These are phyloP conservation scores for Elongisporangium undulatum DNA, from an alignment of 352 stramenopile species.

Conservation along the genomic window DNA sequence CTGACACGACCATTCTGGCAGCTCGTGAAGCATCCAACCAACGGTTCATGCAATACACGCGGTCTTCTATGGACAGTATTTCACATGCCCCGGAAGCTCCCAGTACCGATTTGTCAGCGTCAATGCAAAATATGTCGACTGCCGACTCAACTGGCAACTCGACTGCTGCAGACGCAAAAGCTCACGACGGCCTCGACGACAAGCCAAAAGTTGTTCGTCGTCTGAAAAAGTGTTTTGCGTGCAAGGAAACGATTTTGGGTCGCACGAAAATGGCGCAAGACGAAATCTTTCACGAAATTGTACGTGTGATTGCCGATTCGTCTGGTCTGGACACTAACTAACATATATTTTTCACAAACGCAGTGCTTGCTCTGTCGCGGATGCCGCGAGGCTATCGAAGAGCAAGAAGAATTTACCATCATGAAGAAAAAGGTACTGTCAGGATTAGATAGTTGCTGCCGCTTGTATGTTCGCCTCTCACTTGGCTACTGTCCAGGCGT, in stretches of 20 bases:
- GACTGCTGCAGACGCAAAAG: constrained; percentile 53
- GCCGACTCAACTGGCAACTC: constrained; percentile 12
- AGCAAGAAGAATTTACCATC: constrained; percentile 71
- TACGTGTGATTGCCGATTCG: constrained; percentile 11
- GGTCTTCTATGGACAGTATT: constrained; percentile 15
- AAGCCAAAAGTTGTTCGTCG: constrained; percentile 69
- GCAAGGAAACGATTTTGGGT: constrained; percentile 80
- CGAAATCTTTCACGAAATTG: constrained; percentile 85
- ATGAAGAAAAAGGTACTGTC: constrained; percentile 66
- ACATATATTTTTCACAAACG: background rate
- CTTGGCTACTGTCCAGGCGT: constrained; percentile 23
- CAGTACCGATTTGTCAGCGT: background rate
- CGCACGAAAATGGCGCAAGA: constrained; percentile 69
- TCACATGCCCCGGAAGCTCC: constrained; percentile 13
- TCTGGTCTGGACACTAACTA: background rate
- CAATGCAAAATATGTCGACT: background rate
- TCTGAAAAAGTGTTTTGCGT: constrained; percentile 72
- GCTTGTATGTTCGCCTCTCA: background rate
- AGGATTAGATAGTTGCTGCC: background rate
- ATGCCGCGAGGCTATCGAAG: constrained; percentile 72
- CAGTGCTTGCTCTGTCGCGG: constrained; percentile 71
- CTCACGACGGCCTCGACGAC: constrained; percentile 37
- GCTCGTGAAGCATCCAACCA: constrained; percentile 76
- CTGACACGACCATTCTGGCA: constrained; percentile 55
- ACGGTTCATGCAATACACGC: constrained; percentile 53